Percentiles rank a stretch among this genome's conserved stretches.
phyloP scores from a whole-genome alignment of 2,329 filamentous ascomycete species.

The Hypoxylon sp. region DNA sequence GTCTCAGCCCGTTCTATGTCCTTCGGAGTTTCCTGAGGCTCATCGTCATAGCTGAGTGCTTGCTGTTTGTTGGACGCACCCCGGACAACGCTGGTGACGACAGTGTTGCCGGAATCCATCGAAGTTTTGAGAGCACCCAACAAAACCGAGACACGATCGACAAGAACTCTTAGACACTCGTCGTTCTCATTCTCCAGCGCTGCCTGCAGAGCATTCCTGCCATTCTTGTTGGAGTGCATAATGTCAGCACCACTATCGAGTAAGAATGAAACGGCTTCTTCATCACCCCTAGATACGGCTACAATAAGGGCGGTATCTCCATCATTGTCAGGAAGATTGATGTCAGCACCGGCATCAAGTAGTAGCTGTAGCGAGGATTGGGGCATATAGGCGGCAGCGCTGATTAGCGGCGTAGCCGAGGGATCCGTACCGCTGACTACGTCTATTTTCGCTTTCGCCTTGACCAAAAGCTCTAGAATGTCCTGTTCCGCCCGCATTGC shows the following conservation, averaged over 20 bases:
- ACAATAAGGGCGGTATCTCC: slow-evolving; percentile 59
- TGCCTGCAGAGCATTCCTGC: slow-evolving; percentile 53
- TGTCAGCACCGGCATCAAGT: slow-evolving; percentile 57
- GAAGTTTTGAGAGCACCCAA: slow-evolving; percentile 52
- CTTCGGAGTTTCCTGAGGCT: slow-evolving; percentile 26
- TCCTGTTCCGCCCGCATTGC: slow-evolving; percentile 54
- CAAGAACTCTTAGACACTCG: slow-evolving; percentile 52
- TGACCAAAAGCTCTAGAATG: slow-evolving; percentile 56
- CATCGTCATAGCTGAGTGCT: slow-evolving; percentile 52
- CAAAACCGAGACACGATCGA: slow-evolving; percentile 52
- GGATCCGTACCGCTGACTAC: slow-evolving; percentile 55
- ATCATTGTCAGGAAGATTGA: slow-evolving; percentile 55
- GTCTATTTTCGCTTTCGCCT: slow-evolving; percentile 56
- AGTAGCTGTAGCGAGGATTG: slow-evolving; percentile 53
- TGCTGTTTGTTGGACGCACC: slow-evolving; percentile 50
- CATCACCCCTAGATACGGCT: slow-evolving; percentile 55
- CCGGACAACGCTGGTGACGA: slow-evolving; percentile 51
- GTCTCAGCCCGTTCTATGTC: slow-evolving; percentile 1
- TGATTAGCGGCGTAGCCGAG: slow-evolving; percentile 56
- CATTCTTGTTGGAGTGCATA: slow-evolving; percentile 52
- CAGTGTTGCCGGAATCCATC: slow-evolving; percentile 52
- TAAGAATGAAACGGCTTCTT: slow-evolving; percentile 54
- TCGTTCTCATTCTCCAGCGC: slow-evolving; percentile 48
- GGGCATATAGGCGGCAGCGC: slow-evolving; percentile 56
- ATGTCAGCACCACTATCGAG: slow-evolving; percentile 57